phyloP scores from a whole-genome alignment of 345 rosid species.

The Citrus medica region DNA sequence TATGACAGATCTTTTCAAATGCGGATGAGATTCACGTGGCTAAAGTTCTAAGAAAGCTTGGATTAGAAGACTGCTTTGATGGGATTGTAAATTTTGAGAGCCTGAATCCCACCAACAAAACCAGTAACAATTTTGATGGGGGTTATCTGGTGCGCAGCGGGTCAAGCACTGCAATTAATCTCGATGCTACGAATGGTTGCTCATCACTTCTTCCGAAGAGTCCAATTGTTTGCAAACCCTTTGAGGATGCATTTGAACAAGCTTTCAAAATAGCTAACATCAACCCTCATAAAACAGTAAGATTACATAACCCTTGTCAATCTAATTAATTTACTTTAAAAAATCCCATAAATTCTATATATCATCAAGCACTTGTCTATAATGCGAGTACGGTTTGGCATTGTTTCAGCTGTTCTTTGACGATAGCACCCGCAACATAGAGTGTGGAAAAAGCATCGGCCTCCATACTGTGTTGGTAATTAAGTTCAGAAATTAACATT shows the following conservation, averaged over 20 bases:
- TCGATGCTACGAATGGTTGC: constrained; percentile 27
- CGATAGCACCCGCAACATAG: constrained; percentile 75
- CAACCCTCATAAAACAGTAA: constrained; percentile 75
- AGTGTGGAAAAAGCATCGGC: constrained; percentile 60
- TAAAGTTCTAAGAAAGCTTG: constrained; percentile 50
- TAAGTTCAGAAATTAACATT: constrained; percentile 13
- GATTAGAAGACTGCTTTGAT: constrained; percentile 63
- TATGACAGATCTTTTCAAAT: constrained; percentile 51
- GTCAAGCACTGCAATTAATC: constrained; percentile 11
- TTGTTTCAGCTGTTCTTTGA: constrained; percentile 74
- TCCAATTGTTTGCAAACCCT: constrained; percentile 79
- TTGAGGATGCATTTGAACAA: constrained; percentile 52
- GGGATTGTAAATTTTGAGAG: constrained; percentile 58
- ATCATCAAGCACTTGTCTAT: neutral
- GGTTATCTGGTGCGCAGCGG: constrained; percentile 17
- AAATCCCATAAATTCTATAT: neutral
- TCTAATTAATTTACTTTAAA: neutral
- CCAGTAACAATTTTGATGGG: constrained; percentile 27
- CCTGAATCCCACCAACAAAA: constrained; percentile 36
- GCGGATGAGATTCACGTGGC: constrained; percentile 50
- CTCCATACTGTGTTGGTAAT: constrained; percentile 73
- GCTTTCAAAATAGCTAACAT: constrained; percentile 63
- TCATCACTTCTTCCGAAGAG: constrained; percentile 39
- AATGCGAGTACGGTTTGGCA: neutral
- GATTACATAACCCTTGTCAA: neutral